Conservation (phyloP, 2,329 filamentous ascomycete genomes). For the Aschersonia sp. region DNA sequence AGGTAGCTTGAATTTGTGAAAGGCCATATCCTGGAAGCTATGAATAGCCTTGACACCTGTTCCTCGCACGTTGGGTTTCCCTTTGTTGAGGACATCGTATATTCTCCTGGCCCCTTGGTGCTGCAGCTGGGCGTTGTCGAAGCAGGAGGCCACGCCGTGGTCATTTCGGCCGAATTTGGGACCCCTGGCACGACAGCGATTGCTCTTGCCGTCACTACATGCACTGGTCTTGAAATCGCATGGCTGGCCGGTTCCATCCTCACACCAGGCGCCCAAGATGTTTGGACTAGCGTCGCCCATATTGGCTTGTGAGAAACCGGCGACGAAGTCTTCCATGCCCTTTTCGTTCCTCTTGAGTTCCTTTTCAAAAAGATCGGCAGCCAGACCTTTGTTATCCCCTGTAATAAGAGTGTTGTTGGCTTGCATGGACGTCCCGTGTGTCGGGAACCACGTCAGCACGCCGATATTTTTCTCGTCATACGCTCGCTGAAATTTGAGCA, state of each 20-base stretch:
- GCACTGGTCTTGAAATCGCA: conserved; percentile 69
- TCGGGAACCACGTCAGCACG: conserved; percentile 80
- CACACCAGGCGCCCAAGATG: conserved; percentile 69
- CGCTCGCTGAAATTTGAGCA: conserved; percentile 59
- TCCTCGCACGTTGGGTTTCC: conserved; percentile 39
- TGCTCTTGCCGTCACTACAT: conserved; percentile 51
- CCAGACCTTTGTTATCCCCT: conserved; percentile 89
- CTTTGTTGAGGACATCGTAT: conserved; percentile 35
- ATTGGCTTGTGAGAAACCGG: conserved; percentile 82
- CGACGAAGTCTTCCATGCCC: conserved; percentile 57
- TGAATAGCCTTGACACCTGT: conserved; percentile 65
- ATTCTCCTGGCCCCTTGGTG: conserved; percentile 36
- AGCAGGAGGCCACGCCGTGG: conserved; percentile 60
- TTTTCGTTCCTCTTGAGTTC: conserved; percentile 39
- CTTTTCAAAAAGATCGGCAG: conserved; percentile 70
- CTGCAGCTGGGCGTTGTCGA: conserved; percentile 58
- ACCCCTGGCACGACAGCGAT: conserved; percentile 57
- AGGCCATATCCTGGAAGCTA: conserved; percentile 64
- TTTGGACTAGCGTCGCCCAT: conserved; percentile 86
- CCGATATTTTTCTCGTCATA: conserved; percentile 62
- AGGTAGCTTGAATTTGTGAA: conserved; percentile 55
- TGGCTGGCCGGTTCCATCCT: conserved; percentile 58
- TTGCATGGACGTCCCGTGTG: conserved; percentile 80
- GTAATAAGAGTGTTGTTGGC: conserved; percentile 82
- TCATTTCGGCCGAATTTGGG: conserved; percentile 52